Base-by-base conservation (phyloP, 1,284 basidiomycete genomes). In the Moesziomyces aphidis region DNA sequence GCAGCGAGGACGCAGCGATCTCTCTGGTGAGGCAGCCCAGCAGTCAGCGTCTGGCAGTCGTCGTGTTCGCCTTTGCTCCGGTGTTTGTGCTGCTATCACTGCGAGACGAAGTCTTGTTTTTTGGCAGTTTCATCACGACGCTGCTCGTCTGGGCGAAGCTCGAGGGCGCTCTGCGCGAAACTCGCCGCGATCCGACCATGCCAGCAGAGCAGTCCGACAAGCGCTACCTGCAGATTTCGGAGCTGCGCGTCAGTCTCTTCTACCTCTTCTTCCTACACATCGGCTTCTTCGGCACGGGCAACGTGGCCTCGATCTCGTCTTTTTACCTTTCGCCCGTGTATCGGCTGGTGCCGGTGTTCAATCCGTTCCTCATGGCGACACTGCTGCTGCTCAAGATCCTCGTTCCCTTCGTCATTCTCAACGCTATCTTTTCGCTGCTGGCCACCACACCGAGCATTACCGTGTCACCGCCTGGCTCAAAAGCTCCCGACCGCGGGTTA, bases 271-370 rank as follows among this genome's bases (percentile, higher is more conserved):
- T 94, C 78, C 90, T 94, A 4, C 93, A 95, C 78, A 89, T 93
- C 51, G 93, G 91, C 4, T 95, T 95, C 86, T 94, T 94, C 80
- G 93, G 93, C 13, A 93, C 90, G 55, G 75, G 45, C 76, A 94
- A 92, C 79, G 91, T 94, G 50, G 92, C 92, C n/a, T 93, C 92
- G 3, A 92, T 94, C 79, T 92, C 92, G 89, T 92, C 77, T 15
- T 95, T 95, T 85, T 95, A 95, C 83, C 88, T 95, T 13, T 93
- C 92, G 49, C 93, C 93, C 0, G 93, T 95, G 10, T 95, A 94
- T 80, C 90, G 94, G 5, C 87, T 95, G 15, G 91, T 95, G 61
- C 92, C 93, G 0, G 88, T 94, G 61, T 95, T 95, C 85, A 91
- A 89, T 72, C 93, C 94, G 0, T 95, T 94, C 85, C 88, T 92